Conservation (phyloP, 768 basidiomycete species). For the Lactifluus rugatus region DNA sequence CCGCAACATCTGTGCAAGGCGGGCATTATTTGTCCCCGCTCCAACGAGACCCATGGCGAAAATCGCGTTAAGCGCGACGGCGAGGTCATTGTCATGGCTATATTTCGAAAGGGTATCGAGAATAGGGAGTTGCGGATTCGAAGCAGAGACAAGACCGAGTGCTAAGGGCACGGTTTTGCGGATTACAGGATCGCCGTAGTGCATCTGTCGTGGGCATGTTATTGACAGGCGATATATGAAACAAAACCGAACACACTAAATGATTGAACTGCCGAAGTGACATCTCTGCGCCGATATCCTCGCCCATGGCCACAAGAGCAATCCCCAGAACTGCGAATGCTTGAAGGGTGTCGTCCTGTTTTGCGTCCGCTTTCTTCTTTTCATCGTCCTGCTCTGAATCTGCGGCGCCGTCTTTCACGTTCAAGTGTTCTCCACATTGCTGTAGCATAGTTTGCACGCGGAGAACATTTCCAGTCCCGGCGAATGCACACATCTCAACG, state of each 20-base stretch:
- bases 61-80: slow-evolving; percentile 93
- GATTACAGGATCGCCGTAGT: slow-evolving; percentile 90
- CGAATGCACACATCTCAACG: slow-evolving; percentile 89
- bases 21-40: slow-evolving; percentile 97
- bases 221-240: slow-evolving; percentile 19
- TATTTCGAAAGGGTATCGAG: slow-evolving; percentile 98
- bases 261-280: slow-evolving; percentile 96
- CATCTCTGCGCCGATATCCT: slow-evolving; percentile 97
- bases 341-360: slow-evolving; percentile 71
- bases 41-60: slow-evolving; percentile 98
- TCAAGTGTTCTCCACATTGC: slow-evolving; percentile 86
- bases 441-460: slow-evolving; percentile 89
- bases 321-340: slow-evolving; percentile 91
- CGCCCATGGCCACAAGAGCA: slow-evolving; percentile 93
- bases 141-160: slow-evolving; percentile 87
- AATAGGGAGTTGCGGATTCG: slow-evolving; percentile 89
- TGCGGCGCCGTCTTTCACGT: slow-evolving; percentile 31
- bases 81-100: slow-evolving; percentile 97
- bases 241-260: slow-evolving; percentile 44
- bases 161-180: slow-evolving; percentile 91
- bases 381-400: slow-evolving; percentile 49
- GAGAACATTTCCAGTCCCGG: slow-evolving; percentile 91
- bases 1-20: slow-evolving; percentile 93
- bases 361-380: slow-evolving; percentile 39
- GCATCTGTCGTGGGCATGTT: slow-evolving; percentile 59